Base-by-base conservation (phyloP, 129 eudicot species). In the Flaveria ramosissima region DNA sequence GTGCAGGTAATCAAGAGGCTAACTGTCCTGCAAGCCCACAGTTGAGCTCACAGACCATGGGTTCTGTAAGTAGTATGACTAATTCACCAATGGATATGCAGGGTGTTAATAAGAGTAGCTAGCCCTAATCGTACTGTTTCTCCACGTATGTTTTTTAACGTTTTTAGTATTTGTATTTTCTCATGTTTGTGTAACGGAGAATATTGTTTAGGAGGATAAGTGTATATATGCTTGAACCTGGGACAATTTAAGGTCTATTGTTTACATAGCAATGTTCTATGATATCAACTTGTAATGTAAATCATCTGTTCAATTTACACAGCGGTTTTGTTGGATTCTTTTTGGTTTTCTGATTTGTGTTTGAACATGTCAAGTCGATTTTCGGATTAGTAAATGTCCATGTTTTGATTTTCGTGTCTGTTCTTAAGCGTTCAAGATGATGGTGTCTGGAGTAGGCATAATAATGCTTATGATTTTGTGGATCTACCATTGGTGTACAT, bases 11-110 rank as follows among this genome's bases (percentile, higher is more conserved):
- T 81, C 88, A 86, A 70, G 97, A 91, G n/a, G 87, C 86, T 67
- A 69, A 17, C 42, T 85, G 96, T 78, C 97, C 97, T 3, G 89
- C 93, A 9, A 94, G 99, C 78, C 99, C 97, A 13, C 97, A 88
- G 80, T 47, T 94, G 88, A 94, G 99, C 77, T 94, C 99, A 30
- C 99, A 94, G 84, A 89, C 99, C 15, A 77, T 94, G 85, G 97
- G 97, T 62, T 93, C 98, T 1, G 96, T 88, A 12, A 83, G 93
- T 70, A 93, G 96, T 56, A 90, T 93, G 70, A 69, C 88, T 23
- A 93, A 93, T 83, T 91, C 97, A 57, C 89, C 98, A 3, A 85
- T 90, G 97, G 98, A 93, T 39, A 42, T 93, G 76, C 96, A 90
- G 71, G 98, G 92, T 23, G 97, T 84, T 74, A 93, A 90, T 56